Base-by-base conservation (phyloP, 176 grass and related monocot genomes). In the Carex scoparia region DNA sequence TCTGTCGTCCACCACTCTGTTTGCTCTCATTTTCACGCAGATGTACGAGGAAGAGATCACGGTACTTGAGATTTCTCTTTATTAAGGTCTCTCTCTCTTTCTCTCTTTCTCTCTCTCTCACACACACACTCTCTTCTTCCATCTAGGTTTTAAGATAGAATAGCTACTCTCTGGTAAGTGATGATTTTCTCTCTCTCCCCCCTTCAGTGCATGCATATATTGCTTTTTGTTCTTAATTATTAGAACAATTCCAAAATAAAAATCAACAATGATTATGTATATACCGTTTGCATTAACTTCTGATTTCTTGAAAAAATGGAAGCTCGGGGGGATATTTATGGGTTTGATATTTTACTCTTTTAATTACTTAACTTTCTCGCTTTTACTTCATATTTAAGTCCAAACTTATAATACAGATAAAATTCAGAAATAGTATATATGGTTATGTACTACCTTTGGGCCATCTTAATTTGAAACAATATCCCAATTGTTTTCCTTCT, bases 1-100 rank as follows among this genome's bases (percentile, higher is more conserved):
- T 81, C 91, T 88, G 91, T 97, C 94, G 91, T 97, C 94, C 84
- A 97, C 87, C 89, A 85, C 90, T 88, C 58, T 46, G 87, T 33
- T 79, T 57, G 60, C 80, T 51, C 40, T 75, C 88, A 84, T 86
- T 84, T 86, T 85, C 77, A 31, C 83, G 76, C 61, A 85, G 89
- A 71, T 84, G 66, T 64, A 82, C 80, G n/a, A 65, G 62, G 55
- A 61, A 58, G 77, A 56, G 28, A 80, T 75, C 19, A 53, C 28
- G 46, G 23, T 51, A 61, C 54, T 82, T 64, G 78, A 82, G n/a
- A 62, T 27, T 79, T 27, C 80, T 66, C 80, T 82, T 82, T 65
- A 82, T 82, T 78, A 81, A 81, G 30, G 15, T 66, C 9, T 51
- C 60, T 80, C 1, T 66, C 40, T 66, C 60, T 62, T 0, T 66